Conservation (phyloP, 2,329 filamentous ascomycete species). For the Aspergillus hortae region DNA sequence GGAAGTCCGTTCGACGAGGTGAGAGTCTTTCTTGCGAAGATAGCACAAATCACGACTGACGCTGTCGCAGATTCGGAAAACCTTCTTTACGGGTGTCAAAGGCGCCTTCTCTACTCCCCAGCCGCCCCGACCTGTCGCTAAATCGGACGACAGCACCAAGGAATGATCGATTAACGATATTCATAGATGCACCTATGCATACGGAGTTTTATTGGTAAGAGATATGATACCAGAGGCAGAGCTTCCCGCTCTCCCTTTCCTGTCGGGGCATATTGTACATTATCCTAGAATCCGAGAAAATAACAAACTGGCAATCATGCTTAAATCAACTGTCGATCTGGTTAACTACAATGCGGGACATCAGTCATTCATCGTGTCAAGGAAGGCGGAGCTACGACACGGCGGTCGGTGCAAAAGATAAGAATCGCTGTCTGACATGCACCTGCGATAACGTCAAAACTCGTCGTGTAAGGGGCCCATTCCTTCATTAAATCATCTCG, state of each 20-base stretch:
- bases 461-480: constrained; percentile 17
- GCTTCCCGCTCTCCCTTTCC: neutral
- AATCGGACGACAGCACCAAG: constrained; percentile 13
- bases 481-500: constrained; percentile 25
- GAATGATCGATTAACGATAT: constrained; percentile 1
- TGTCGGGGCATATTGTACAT: constrained; percentile 1
- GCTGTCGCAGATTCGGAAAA: constrained; percentile 28
- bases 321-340: neutral
- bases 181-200: neutral
- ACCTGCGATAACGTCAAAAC: constrained; percentile 11
- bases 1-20: constrained; percentile 41
- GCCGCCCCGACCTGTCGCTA: constrained; percentile 24
- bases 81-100: constrained; percentile 30
- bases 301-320: neutral
- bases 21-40: constrained; percentile 13
- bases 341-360: constrained; percentile 2
- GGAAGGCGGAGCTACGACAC: constrained; percentile 10
- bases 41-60: neutral
- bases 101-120: constrained; percentile 32
- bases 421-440: constrained; percentile 11
- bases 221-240: neutral
- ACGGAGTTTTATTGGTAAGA: neutral
- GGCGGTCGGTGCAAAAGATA: constrained; percentile 10
- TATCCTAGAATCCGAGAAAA: neutral
- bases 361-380: constrained; percentile 14